Base-by-base conservation (phyloP, 164 flowering plant species). In the Malania oleifera region DNA sequence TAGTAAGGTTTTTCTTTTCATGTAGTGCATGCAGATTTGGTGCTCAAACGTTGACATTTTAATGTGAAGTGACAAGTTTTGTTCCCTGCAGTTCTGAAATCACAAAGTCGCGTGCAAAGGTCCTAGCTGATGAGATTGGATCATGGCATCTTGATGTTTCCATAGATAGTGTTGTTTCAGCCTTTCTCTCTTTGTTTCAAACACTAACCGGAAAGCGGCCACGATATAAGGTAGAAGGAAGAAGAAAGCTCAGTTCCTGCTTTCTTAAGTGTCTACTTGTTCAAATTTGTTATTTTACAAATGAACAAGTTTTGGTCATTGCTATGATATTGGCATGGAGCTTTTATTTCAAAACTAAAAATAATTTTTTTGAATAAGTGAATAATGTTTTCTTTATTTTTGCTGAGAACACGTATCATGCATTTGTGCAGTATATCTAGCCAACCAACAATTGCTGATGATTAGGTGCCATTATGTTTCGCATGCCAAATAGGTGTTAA, bases 121-220 rank as follows among this genome's bases (percentile, higher is more conserved):
- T 72, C 24, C 73, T 93, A 39, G 87, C 97, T 43, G 85, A 83
- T 59, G 99, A 93, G 78, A 82, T 93, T 73, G 99, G 99, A 22
- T 75, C 99, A 54, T 88, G 97, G 96, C 99, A 90, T 79, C 92
- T 90, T 66, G 84, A 86, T 73, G 77, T 92, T 67, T 66, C 60
- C 66, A 93, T 93, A 62, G 99, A 93, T 68, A 69, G 66, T 54
- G 89, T 93, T 62, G 74, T 90, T 52, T 90, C 95, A 56, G 71
- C 97, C 31, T 65, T 93, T 39, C 74, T 93, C 26, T 72, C 95
- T 59, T 73, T 90, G 67, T 88, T 93, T 67, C 82, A 93, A 66
- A 77, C 78, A 39, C 81, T 93, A 46, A 90, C 97, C 0, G 99
- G 97, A 72, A 93, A 85, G 72, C 75, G 86, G 27, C 99, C 99